These are phyloP conservation scores for Aspergillus sp. DNA, from an alignment of 2,329 filamentous ascomycete species.

Conservation along the genomic window DNA sequence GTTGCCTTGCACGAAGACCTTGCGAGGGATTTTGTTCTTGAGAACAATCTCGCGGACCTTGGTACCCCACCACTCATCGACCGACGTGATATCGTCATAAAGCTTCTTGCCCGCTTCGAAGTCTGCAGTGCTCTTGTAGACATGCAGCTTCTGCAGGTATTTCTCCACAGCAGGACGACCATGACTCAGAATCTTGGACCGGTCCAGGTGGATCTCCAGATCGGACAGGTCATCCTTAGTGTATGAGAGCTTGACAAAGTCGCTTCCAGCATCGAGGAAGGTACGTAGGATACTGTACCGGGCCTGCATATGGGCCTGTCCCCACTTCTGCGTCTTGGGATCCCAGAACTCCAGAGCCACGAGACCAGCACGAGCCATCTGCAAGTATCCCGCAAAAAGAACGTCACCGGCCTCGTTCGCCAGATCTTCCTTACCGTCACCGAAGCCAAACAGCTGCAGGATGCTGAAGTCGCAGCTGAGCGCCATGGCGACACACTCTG, in stretches of 20 bases:
- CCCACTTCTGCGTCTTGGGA: slow-evolving; percentile 86
- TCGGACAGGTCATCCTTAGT: slow-evolving; percentile 75
- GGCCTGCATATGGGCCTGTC: slow-evolving; percentile 87
- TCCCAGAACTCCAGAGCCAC: slow-evolving; percentile 93
- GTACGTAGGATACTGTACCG: slow-evolving; percentile 77
- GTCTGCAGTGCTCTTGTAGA: slow-evolving; percentile 91
- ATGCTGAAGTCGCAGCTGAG: slow-evolving; percentile 86
- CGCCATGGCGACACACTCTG: slow-evolving; percentile 91
- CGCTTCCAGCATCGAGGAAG: slow-evolving; percentile 81
- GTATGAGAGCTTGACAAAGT: slow-evolving; percentile 82
- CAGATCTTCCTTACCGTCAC: slow-evolving; percentile 73
- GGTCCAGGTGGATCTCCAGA: slow-evolving; percentile 78
- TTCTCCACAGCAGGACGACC: slow-evolving; percentile 81
- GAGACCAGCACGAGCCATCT: slow-evolving; percentile 92
- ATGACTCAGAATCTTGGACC: slow-evolving; percentile 79
- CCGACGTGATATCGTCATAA: slow-evolving; percentile 80
- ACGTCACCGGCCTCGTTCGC: slow-evolving; percentile 79
- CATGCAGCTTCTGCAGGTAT: slow-evolving; percentile 86
- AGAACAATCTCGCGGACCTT: slow-evolving; percentile 70
- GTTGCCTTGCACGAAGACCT: slow-evolving; percentile 90
- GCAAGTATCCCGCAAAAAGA: slow-evolving; percentile 82
- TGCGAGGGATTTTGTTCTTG: slow-evolving; percentile 60
- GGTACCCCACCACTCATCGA: slow-evolving; percentile 81
- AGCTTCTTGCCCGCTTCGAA: slow-evolving; percentile 73
- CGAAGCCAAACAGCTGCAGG: slow-evolving; percentile 88